Base-by-base conservation (phyloP, 257 asterid genomes). In the Lithospermum erythrorhizon region DNA sequence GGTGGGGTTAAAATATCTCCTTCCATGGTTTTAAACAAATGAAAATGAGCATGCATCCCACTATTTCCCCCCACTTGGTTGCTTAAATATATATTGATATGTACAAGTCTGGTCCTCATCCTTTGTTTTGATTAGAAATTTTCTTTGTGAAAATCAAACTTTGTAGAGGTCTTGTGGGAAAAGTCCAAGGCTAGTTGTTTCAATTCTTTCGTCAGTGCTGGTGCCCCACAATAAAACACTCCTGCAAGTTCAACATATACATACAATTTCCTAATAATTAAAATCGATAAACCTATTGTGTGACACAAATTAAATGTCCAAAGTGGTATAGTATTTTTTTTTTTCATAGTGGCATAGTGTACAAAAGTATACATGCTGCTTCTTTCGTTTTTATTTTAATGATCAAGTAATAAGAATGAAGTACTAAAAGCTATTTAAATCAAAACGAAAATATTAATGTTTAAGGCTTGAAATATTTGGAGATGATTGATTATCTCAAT, bases 161-260 rank as follows among this genome's bases (percentile, higher is more conserved):
- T 86, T 73, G 96, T 83, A 60, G 82, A 64, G 63, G 94, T 82
- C 61, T 70, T 86, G 75, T 75, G 94, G 11, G 94, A 71, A 61
- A 89, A 86, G 70, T 86, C 89, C 59, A 65, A 79, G 19, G 96
- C 90, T 49, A 86, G 79, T 32, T 80, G 80, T 70, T 66, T 76
- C 25, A 89, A 65, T 41, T 83, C 94, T 19, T 78, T 76, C 63
- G 84, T 82, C 1, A 81, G 94, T 72, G 89, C 78, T 49, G 96
- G 94, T 53, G 90, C 94, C 70, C 96, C 96, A 75, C 96, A 89
- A 61, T 89, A 89, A 70, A 89, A 89, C 59, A 89, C 96, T 41
- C 96, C 96, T 86, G 90, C 73, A 74, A 55, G 22, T 47, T 14
- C 3, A 15, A 30, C 30, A 54, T 13, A 48, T 20, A 27, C 0